Conservation (phyloP, 106 monocot species). For the Iris macrosiphon region DNA sequence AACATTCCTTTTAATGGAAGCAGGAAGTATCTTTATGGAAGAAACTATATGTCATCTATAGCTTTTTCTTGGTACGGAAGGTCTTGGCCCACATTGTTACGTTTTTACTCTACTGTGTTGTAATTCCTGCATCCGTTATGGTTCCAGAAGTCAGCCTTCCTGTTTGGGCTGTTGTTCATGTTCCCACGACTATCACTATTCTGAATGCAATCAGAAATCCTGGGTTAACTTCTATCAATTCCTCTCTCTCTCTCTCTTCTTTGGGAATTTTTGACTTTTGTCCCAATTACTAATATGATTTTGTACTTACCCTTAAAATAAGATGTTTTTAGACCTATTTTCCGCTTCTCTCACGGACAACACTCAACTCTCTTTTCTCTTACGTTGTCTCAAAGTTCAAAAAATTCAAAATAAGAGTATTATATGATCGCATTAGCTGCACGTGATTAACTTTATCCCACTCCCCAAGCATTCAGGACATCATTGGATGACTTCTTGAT, state of each 20-base stretch:
- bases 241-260: no score
- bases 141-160: conserved; percentile 38
- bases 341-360: no score
- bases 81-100: conserved; percentile 25
- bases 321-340: background rate
- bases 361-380: no score
- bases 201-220: conserved; percentile 37
- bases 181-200: conserved; percentile 31
- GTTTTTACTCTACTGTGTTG: conserved; percentile 37
- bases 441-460: no score
- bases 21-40: conserved; percentile 37
- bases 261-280: no score
- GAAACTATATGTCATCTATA: conserved; percentile 41
- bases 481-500: no score
- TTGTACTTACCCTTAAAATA: no score
- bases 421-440: no score
- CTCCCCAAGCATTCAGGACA: no score
- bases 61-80: conserved; percentile 43
- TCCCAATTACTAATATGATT: no score
- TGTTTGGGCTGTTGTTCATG: conserved; percentile 41
- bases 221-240: no score
- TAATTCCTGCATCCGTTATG: conserved; percentile 30
- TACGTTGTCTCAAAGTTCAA: background rate
- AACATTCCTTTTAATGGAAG: background rate
- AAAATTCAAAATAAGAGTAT: no score